phyloP scores from a whole-genome alignment of 768 basidiomycete genomes.

The Collybiopsis confluens region DNA sequence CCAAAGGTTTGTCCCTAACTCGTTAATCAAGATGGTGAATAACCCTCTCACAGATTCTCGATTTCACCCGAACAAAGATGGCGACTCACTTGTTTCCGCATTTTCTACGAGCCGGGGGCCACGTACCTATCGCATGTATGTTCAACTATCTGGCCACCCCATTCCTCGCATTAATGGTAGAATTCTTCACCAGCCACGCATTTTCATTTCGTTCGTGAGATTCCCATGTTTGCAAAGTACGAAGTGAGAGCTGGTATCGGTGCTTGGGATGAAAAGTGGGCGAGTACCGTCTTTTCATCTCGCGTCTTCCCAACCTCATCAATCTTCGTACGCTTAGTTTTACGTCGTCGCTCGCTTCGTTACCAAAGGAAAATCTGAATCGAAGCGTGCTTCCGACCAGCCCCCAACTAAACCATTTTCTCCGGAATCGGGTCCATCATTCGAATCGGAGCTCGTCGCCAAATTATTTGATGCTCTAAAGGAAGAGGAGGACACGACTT shows the following conservation, averaged over 20 bases:
- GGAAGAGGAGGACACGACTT: slow-evolving; percentile 50
- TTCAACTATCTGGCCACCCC: neutral
- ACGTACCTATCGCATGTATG: slow-evolving; percentile 53
- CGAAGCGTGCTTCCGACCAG: neutral
- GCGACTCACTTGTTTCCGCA: slow-evolving; percentile 50
- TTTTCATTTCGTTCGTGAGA: slow-evolving; percentile 67
- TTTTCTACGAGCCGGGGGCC: slow-evolving; percentile 56
- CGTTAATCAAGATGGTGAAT: no score
- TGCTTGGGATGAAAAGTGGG: slow-evolving; percentile 81
- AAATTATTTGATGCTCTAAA: slow-evolving; percentile 17
- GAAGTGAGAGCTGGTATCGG: slow-evolving; percentile 56
- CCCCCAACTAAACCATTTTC: no score
- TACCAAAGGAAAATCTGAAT: neutral
- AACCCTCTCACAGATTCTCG: slow-evolving; percentile 24
- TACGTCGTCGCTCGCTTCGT: slow-evolving; percentile 7
- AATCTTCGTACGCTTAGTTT: neutral
- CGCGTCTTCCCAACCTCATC: no score
- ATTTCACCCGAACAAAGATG: slow-evolving; percentile 44
- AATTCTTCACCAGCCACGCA: slow-evolving; percentile 45
- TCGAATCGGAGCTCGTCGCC: neutral
- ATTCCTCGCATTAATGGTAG: neutral
- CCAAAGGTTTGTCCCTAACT: slow-evolving; percentile 24
- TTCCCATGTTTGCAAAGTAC: slow-evolving; percentile 56
- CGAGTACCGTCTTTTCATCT: no score
- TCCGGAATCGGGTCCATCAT: no score